Evolutionary conservation across 495 filamentous ascomycete genomes (phyloP), one percentile per base, ranked within the genome.

Genomic region (Letharia lupina): DNA sequence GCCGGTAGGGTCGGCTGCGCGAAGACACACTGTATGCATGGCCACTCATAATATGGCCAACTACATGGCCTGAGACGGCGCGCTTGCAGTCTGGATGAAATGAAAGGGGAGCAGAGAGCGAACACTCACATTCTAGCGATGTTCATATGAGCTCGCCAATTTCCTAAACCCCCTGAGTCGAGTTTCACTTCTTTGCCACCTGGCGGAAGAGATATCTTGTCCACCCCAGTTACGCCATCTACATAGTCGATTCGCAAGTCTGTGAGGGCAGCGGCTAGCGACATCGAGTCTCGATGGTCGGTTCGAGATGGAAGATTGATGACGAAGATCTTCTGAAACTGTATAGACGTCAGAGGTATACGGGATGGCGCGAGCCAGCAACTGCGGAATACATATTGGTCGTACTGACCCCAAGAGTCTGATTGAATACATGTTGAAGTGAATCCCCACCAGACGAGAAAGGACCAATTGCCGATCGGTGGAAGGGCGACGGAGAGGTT

Each of bases 241-340:
- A 54, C 23, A 54, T 54, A 54, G 8, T 54, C 48, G 48, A 54
- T 31, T 54, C 12, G 48, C 28, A 54, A 54, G 48, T 31, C 48
- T 54, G 48, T 54, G 48, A 54, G 48, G 48, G 48, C 48, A 28
- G 48, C 48, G 48, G 48, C 48, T 31, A 54, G 48, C 23, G 48
- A 54, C 23, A 54, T 31, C 28, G 48, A 54, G 28, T 54, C 48
- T 54, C 48, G 48, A 54, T 54, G 48, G 48, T 54, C 48, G n/a
- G 48, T 54, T 31, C 48, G 48, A 54, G 48, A 31, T 31, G 48
- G 48, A 54, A 54, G 48, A 31, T 54, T 54, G 48, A 54, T 54
- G 48, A 31, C 48, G 48, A 54, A 54, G 48, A 54, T 54, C 48
- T 54, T 54, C 48, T 54, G 48, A 31, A 54, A 54, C 48, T 54